Conservation (phyloP, 805 yeast species). For the Candida golubevii region DNA sequence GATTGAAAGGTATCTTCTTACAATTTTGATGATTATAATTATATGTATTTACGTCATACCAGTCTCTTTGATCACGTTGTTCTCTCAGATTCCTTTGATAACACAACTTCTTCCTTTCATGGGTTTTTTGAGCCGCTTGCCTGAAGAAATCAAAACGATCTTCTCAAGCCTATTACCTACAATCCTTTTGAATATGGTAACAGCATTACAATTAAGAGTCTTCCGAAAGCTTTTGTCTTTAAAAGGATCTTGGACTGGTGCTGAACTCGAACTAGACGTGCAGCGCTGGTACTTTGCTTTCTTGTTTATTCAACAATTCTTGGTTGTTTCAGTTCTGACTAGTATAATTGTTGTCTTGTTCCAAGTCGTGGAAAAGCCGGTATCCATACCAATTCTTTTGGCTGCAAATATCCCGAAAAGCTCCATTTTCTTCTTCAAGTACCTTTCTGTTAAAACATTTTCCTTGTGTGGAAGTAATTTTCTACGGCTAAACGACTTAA, state of each 20-base stretch:
- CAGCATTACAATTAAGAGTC: conserved; percentile 56
- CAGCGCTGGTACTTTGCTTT: conserved; percentile 79
- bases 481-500: conserved; percentile 52
- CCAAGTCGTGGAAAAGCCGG: conserved; percentile 63
- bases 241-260: conserved; percentile 59
- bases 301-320: conserved; percentile 74
- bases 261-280: conserved; percentile 61
- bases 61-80: conserved; percentile 71
- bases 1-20: conserved; percentile 40
- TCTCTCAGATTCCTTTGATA: conserved; percentile 69
- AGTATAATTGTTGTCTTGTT: conserved; percentile 64
- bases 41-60: conserved; percentile 72
- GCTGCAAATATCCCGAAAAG: conserved; percentile 83
- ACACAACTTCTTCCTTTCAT: conserved; percentile 59
- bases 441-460: conserved; percentile 68
- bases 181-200: conserved; percentile 54
- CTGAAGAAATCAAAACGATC: conserved; percentile 48
- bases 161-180: conserved; percentile 68
- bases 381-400: conserved; percentile 62
- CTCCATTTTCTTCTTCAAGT: conserved; percentile 80
- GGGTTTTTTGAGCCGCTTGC: conserved; percentile 50
- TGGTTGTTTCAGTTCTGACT: conserved; percentile 81
- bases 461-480: conserved; percentile 71
- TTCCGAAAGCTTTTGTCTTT: conserved; percentile 51
- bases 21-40: conserved; percentile 39